Evolutionary conservation across 768 basidiomycete genomes (phyloP), one percentile per base, ranked within the genome.

Genomic region (Tricholoma sp.): DNA sequence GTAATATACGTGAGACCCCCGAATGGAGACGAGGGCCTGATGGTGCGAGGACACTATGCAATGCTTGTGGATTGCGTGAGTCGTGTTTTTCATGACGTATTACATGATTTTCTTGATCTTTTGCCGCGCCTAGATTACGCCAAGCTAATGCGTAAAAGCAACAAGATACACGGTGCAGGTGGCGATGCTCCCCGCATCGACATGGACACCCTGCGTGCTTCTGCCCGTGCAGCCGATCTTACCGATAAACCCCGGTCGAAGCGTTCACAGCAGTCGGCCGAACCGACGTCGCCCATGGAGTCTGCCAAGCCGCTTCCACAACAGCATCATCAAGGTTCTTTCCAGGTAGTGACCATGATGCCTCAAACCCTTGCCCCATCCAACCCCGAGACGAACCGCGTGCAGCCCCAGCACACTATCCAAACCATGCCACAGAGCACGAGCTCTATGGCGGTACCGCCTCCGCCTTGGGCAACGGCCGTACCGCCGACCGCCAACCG

Each of bases 11-110:
- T 57, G 90, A 92, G 67, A 92, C 90, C 4, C 90, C 90, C n/a
- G 90, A 92, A 68, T 92, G 90, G 90, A 72, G 90, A 53, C 80
- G 89, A 24, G 90, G 90, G 13, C 90, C 90, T 2, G 90, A 91
- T 65, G 90, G 90, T 4, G 89, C 90, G 24, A 74, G 90, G 65
- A 92, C 90, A 7, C 67, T 92, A 63, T 92, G 90, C 66, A 92
- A 91, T 67, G 90, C 90, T 42, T 92, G 90, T 71, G 90, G 90
- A 32, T 72, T 92, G 62, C 90, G 90, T 92, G 68, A 67, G 87
- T 84, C 32, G 31, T 8, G 41, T 52, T 53, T 50, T 55, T 42
- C 13, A 31, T 57, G 33, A n/a, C n/a, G n/a, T n/a, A n/a, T n/a
- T 56, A 31, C 51, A 31, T n/a, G 44, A 6, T 8, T 2, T 31